Conservation (phyloP, 257 asterid genomes). For the Solanum pimpinellifolium region DNA sequence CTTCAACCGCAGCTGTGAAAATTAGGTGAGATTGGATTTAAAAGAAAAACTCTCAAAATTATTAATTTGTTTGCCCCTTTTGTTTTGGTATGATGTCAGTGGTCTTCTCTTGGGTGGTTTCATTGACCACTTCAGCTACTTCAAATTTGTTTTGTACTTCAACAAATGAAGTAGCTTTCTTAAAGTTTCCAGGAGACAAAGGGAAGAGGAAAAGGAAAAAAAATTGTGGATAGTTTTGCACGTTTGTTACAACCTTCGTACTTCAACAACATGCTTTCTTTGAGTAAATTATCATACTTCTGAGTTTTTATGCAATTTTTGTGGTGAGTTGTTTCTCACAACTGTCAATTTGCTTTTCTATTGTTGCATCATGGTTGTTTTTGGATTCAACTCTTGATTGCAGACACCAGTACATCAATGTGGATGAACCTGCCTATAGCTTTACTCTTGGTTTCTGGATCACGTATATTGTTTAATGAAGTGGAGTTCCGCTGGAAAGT, state of each 20-base stretch:
- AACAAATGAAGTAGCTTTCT: neutral
- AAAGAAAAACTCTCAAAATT: neutral
- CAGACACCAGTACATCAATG: constrained; percentile 96
- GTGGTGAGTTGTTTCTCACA: neutral
- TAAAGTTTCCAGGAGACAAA: neutral
- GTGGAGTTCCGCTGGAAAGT: constrained; percentile 82
- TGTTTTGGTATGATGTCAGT: neutral
- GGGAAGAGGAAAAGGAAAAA: neutral
- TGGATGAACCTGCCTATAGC: constrained; percentile 89
- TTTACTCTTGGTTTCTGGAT: constrained; percentile 64
- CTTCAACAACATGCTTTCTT: neutral
- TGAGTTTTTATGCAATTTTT: neutral
- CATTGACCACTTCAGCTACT: neutral
- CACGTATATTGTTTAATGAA: constrained; percentile 57
- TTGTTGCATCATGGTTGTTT: neutral
- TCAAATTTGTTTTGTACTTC: neutral
- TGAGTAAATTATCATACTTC: neutral
- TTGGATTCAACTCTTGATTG: constrained; percentile 15
- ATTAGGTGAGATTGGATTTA: neutral
- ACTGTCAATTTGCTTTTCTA: neutral
- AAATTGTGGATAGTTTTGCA: neutral
- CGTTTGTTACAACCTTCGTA: neutral
- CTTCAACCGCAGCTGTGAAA: neutral
- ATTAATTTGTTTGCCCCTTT: neutral
- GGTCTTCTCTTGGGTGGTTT: neutral